Conservation (phyloP, 2,329 filamentous ascomycete genomes). For the Penicillium sp. region DNA sequence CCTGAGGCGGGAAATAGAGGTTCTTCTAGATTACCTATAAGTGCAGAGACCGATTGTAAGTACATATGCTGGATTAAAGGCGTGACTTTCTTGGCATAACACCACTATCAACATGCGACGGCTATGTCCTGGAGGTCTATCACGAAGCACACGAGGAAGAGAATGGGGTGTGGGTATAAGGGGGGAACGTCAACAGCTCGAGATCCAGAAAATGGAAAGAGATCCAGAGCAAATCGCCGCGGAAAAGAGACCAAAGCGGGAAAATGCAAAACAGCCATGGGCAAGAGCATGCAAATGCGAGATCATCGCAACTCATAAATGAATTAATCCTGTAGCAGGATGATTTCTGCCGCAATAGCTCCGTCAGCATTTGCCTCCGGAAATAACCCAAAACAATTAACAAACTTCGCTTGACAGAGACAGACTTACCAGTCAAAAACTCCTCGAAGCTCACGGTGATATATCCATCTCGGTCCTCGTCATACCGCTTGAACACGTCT, state of each 20-base stretch:
- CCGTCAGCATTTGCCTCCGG: slow-evolving; percentile 7
- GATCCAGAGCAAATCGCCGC: neutral
- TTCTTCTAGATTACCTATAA: neutral
- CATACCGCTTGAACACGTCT: slow-evolving; percentile 98
- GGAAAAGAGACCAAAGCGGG: neutral
- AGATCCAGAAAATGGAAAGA: neutral
- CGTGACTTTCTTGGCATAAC: neutral
- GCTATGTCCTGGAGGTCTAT: slow-evolving; percentile 13
- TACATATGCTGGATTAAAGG: neutral
- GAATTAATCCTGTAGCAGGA: slow-evolving; percentile 39
- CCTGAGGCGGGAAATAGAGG: neutral
- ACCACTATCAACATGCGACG: slow-evolving; percentile 6
- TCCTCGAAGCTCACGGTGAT: slow-evolving; percentile 82
- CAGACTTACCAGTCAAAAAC: slow-evolving; percentile 65
- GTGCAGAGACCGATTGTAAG: neutral
- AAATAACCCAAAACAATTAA: neutral
- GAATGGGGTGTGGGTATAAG: slow-evolving; percentile 11
- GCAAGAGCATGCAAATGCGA: neutral
- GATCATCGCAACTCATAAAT: neutral
- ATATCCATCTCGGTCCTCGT: slow-evolving; percentile 93
- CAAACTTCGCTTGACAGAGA: neutral
- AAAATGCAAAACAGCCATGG: neutral
- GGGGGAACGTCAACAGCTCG: slow-evolving; percentile 2
- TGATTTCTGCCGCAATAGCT: slow-evolving; percentile 30
- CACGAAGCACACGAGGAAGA: neutral